Evolutionary conservation across 768 basidiomycete species (phyloP), one percentile per base, ranked within the genome.

Genomic region (Candolleomyces aberdarensis): DNA sequence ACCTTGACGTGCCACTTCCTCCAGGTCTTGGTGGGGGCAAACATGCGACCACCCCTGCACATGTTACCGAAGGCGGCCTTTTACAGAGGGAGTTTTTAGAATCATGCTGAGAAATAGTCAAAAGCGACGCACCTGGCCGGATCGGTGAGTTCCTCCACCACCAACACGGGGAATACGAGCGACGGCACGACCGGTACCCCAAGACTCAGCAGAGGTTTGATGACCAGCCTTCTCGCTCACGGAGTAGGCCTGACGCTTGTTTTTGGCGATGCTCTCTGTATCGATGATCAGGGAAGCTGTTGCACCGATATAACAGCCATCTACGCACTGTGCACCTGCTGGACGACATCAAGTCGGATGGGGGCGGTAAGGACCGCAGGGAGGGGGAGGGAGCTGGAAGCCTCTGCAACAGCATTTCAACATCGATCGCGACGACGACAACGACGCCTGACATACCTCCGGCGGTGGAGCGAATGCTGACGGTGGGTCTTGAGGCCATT

Each of bases 41-140:
- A 98, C 97, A 99, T 98, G 74, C 97, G 94, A 83, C 97, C 97
- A 73, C 97, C 96, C 78, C 97, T 92, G 85, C 96, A 98, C 97
- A 99, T 98, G 91, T 98, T 98, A 72, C 97, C 97, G 81, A 98
- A 98, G 36, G 97, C 97, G 75, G 94, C 97, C 90, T 96, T 59
- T 26, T 40, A 13, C 61, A 56, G 58, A 56, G 43, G 47, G 31
- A 4, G 32, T 44, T 41, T 20, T 19, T 44, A 7, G 10, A n/a
- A 54, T 32, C 1, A 46, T 26, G 44, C 8, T 36, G 8, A 9
- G 19, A 7, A 22, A 20, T 39, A 2, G 56, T 41, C 14, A n/a
- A 40, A 26, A 20, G 9, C 15, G 20, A 71, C 83, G 63, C 65
- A 91, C 91, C 86, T 96, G 96, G 63, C 97, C 97, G 60, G 97